Evolutionary conservation across 73 alveolate genomes (phyloP), one percentile per base, ranked within the genome.

Genomic region (Uronychia setigera): DNA sequence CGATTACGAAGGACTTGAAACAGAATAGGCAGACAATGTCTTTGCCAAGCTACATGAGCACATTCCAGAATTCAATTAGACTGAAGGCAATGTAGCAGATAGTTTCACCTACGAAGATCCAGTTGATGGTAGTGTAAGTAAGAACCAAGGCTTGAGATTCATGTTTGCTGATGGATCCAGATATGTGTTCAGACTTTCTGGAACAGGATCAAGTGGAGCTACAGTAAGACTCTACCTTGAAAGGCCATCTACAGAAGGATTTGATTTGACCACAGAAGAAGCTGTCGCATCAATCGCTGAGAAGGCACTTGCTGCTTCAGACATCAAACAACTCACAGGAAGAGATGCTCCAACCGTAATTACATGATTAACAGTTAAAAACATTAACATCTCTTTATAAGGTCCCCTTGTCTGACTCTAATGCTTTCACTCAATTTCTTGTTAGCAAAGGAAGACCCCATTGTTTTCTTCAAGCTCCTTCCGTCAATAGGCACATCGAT

Each of bases 191-290:
- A 95, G 99, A 88, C 94, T 98, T 33, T 94, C 99, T 76, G 99
- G 99, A 27, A 98, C 99, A n/a, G 99, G 99, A 60, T 96, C 99
- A 33, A 91, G 97, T 29, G 99, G 99, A 29, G 99, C 99, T 1
- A 98, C 99, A 30, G 94, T 98, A 59, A 96, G 99, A 89, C 81
- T 98, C 79, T 98, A 98, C 90, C 95, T 98, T 84, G 99, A 98
- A 91, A 93, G 95, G 91, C 96, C 94, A 86, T 98, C 93, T 31
- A 92, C 91, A 33, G 93, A 93, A 19, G 92, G 92, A 85, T 92
- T 94, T 33, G 95, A 95, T 74, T 59, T 89, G 90, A 89, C 87
- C 58, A 92, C 97, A 58, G 98, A 93, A 32, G 92, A 91, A 26
- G 98, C 97, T 35, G 92, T 95, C 35, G 90, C 89, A 33, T 93